Base-by-base conservation (phyloP, 2,329 filamentous ascomycete species). In the Malbranchea cinnamomea region DNA sequence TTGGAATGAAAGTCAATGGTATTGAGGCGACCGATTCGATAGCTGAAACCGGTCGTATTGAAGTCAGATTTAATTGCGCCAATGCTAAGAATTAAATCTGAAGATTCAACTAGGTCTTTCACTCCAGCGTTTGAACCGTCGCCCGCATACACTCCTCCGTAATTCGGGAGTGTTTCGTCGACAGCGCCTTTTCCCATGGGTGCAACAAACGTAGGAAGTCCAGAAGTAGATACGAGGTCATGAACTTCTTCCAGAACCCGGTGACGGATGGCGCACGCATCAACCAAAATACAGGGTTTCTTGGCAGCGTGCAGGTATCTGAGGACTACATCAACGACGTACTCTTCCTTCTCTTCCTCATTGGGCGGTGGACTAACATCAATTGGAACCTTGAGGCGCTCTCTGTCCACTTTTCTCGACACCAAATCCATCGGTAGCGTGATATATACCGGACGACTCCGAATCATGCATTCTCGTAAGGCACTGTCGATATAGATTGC, bases 171-270 rank as follows among this genome's bases (percentile, higher is more conserved):
- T 4, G 67, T 68, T 53, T 91, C 82, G 46, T 87, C 68, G 28
- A 91, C 67, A 16, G 78, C 77, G 12, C 80, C 70, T 58, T 89
- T 91, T 23, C 82, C 82, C 77, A 89, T 89, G 8, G 82, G 80
- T 0, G 80, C 79, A 11, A 83, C 78, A 42, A 87, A 87, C 0
- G 79, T 75, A 4, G 83, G 82, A 4, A 91, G 60, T 5, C 69
- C 62, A 0, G 79, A 79, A 56, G 76, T 80, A 32, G 73, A 60
- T 27, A 89, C 60, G 4, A 91, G 60, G 5, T 69, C 68, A 42
- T 81, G 70, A 15, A 81, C 71, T 50, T 87, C 79, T 1, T 69
- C 51, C 1, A 83, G 53, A 12, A 80, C 76, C 27, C 74, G 65
- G 46, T 85, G 78, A 16, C 81, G 71, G 37, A 83, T 71, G 11